Conservation (phyloP, 1,284 basidiomycete species). For the Melampsora abietis-canadensis region DNA sequence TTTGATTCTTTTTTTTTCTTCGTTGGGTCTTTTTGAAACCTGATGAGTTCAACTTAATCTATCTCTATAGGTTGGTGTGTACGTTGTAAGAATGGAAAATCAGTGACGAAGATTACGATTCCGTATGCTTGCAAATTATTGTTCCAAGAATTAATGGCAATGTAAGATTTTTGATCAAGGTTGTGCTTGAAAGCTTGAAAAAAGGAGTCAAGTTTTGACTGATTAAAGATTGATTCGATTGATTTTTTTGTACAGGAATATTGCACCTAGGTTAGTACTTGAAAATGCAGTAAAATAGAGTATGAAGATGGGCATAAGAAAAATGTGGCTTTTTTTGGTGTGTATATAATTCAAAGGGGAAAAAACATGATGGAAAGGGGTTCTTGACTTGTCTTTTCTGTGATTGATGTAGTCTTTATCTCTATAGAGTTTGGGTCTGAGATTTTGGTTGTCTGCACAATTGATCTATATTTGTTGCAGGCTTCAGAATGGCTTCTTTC, state of each 20-base stretch:
- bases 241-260: conserved; percentile 55
- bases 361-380: background rate
- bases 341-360: background rate
- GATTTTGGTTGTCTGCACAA: too few relatives aligned
- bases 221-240: background rate
- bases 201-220: background rate
- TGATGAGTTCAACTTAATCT: background rate
- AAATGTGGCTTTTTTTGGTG: background rate
- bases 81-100: conserved; percentile 87
- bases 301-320: background rate
- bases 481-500: too few relatives aligned
- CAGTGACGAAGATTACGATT: conserved; percentile 92
- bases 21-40: conserved; percentile 61
- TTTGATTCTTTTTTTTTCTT: background rate
- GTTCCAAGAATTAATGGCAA: conserved; percentile 77
- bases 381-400: background rate
- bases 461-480: too few relatives aligned
- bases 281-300: conserved; percentile 50
- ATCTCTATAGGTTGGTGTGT: conserved; percentile 48
- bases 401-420: too few relatives aligned
- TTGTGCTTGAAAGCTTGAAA: background rate
- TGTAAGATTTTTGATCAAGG: conserved; percentile 5
- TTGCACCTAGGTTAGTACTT: conserved; percentile 55
- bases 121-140: conserved; percentile 96
- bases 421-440: too few relatives aligned